phyloP scores from a whole-genome alignment of 768 basidiomycete genomes.

The Boletus tomentosulus region DNA sequence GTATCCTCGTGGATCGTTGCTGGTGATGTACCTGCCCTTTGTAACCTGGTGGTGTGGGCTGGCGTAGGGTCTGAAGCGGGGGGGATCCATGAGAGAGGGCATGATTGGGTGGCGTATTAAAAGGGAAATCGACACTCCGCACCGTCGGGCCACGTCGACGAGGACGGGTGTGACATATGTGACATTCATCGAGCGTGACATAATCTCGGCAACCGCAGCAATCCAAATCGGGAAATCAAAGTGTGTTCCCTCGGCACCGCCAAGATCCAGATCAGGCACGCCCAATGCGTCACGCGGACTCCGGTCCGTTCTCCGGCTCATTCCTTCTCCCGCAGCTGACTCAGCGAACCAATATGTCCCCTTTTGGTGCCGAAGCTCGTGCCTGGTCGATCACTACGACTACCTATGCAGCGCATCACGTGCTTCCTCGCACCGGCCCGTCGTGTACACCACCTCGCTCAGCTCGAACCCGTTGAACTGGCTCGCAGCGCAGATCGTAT shows the following conservation, averaged over 20 bases:
- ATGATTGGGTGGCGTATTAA: constrained; percentile 20
- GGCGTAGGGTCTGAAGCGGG: constrained; percentile 63
- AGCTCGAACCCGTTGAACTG: constrained; percentile 91
- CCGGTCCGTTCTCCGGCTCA: constrained; percentile 23
- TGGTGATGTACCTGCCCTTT: constrained; percentile 85
- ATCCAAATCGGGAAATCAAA: constrained; percentile 37
- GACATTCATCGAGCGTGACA: constrained; percentile 28
- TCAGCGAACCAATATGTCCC: constrained; percentile 11
- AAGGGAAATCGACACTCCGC: constrained; percentile 28
- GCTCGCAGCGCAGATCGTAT: constrained; percentile 96
- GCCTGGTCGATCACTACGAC: constrained; percentile 25
- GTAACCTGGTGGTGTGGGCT: constrained; percentile 77
- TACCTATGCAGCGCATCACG: constrained; percentile 47
- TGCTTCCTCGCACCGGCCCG: constrained; percentile 57
- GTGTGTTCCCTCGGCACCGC: constrained; percentile 40
- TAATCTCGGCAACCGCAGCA: constrained; percentile 31
- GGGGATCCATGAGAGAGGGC: constrained; percentile 36
- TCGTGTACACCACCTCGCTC: constrained; percentile 76
- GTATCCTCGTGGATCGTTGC: constrained; percentile 84
- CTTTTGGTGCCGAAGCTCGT: constrained; percentile 22
- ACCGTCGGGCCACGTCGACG: constrained; percentile 36
- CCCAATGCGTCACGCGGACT: constrained; percentile 6
- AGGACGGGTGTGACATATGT: constrained; percentile 29
- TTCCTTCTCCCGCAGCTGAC: neutral
- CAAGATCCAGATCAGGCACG: constrained; percentile 41